A percentile compares a stretch with the other conserved stretches of the same genome.
These are phyloP conservation scores for Colletotrichum tropicale DNA, from an alignment of 2,329 filamentous ascomycete species.

Conservation along the genomic window DNA sequence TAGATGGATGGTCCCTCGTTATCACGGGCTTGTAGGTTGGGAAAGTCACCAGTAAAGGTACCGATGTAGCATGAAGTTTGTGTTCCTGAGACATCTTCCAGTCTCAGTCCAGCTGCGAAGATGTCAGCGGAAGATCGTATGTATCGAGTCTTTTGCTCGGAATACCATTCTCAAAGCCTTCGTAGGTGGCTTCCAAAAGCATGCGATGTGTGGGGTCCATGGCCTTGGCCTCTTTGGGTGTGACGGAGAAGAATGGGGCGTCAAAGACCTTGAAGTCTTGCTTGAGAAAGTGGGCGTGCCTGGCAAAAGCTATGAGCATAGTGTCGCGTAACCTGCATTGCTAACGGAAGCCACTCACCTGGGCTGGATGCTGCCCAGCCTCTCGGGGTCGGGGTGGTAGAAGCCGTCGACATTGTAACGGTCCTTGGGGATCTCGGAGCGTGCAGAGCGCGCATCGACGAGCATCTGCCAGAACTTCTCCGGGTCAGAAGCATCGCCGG, in stretches of 20 bases:
- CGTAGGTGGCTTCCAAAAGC: slow-evolving; percentile 38
- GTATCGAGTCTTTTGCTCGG: slow-evolving; percentile 28
- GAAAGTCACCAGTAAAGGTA: slow-evolving; percentile 35
- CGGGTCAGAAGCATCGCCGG: slow-evolving; percentile 35
- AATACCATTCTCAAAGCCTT: slow-evolving; percentile 45
- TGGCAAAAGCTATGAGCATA: not conserved
- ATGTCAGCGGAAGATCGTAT: not conserved
- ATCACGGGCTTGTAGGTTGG: slow-evolving; percentile 28
- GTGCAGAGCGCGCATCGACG: slow-evolving; percentile 5
- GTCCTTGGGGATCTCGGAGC: slow-evolving; percentile 22
- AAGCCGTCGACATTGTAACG: slow-evolving; percentile 27
- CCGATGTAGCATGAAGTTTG: slow-evolving; percentile 38
- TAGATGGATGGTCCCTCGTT: slow-evolving; percentile 22
- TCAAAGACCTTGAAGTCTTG: slow-evolving; percentile 32
- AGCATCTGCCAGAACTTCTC: slow-evolving; percentile 40
- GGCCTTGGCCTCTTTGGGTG: slow-evolving; percentile 29
- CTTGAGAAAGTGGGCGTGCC: slow-evolving; percentile 34
- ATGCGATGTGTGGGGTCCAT: slow-evolving; percentile 41
- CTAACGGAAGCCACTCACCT: not conserved
- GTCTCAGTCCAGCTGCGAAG: slow-evolving; percentile 31
- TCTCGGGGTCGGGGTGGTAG: slow-evolving; percentile 21
- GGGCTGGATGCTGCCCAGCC: slow-evolving; percentile 24
- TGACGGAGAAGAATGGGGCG: slow-evolving; percentile 30
- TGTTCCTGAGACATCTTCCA: slow-evolving; percentile 37
- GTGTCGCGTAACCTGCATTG: not conserved